Conservation (phyloP, 2,329 filamentous ascomycete genomes). For the Thelonectria rubi region DNA sequence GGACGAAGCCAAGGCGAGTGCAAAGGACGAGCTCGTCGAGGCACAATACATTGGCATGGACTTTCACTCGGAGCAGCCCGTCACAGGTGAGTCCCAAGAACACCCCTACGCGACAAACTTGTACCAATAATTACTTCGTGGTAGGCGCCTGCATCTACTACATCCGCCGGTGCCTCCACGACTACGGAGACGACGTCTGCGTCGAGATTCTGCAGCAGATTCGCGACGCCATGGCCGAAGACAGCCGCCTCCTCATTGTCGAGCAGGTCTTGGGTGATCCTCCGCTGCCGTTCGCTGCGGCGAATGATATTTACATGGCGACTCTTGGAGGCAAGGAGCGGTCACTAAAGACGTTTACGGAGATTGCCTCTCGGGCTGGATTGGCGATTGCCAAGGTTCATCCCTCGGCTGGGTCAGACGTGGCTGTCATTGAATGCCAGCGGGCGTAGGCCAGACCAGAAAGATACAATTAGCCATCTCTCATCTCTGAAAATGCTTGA, state of each 20-base stretch:
- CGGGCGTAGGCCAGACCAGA: no score
- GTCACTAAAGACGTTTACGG: slow-evolving; percentile 1
- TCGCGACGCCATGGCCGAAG: slow-evolving; percentile 1
- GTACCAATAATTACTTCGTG: not conserved
- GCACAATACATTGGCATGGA: slow-evolving; percentile 16
- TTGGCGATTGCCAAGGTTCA: slow-evolving; percentile 6
- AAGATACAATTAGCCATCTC: no score
- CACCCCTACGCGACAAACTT: not conserved
- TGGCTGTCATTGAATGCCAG: slow-evolving; percentile 16
- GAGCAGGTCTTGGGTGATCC: slow-evolving; percentile 14
- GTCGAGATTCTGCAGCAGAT: slow-evolving; percentile 4
- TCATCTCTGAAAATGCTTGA: no score
- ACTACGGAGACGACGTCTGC: slow-evolving; percentile 10
- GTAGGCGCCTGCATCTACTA: slow-evolving; percentile 5
- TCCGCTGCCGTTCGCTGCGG: slow-evolving; percentile 2
- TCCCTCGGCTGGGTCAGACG: not conserved
- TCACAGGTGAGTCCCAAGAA: slow-evolving; percentile 10
- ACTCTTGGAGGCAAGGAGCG: slow-evolving; percentile 18
- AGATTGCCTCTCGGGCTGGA: slow-evolving; percentile 1
- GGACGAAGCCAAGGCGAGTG: not conserved
- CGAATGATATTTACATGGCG: slow-evolving; percentile 14
- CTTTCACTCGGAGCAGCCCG: slow-evolving; percentile 13
- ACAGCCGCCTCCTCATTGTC: slow-evolving; percentile 14
- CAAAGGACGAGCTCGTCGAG: not conserved
- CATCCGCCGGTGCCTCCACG: slow-evolving; percentile 17